Evolutionary conservation across 164 flowering plant genomes (phyloP).

Genomic region (Vitis rupestris): DNA sequence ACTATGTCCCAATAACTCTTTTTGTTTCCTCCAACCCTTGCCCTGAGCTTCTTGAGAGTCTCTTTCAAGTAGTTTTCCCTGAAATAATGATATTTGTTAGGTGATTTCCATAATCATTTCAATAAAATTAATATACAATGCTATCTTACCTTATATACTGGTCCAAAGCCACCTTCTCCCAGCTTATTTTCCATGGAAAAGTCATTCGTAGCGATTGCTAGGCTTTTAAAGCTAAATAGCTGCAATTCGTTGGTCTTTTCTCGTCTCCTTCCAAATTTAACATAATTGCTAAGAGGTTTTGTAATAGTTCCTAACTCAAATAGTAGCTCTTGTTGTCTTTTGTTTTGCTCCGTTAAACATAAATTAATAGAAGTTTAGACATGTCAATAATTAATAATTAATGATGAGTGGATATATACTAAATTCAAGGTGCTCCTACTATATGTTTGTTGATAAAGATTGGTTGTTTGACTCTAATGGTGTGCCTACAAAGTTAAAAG

Average conservation of each 20-base stretch:
- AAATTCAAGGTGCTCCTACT: too few relatives aligned
- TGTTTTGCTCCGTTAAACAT: neutral
- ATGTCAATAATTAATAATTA: neutral
- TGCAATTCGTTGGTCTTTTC: slow-evolving; percentile 4
- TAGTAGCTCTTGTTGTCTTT: neutral
- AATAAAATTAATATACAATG: neutral
- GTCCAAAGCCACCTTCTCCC: slow-evolving; percentile 39
- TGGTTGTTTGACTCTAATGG: too few relatives aligned
- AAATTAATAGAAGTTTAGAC: neutral
- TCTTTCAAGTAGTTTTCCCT: slow-evolving; percentile 27
- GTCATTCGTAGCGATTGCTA: slow-evolving; percentile 18
- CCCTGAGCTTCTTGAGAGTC: slow-evolving; percentile 27
- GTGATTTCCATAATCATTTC: neutral
- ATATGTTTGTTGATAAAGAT: too few relatives aligned
- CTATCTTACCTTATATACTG: slow-evolving; percentile 31
- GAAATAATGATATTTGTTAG: neutral
- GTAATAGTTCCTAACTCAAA: neutral
- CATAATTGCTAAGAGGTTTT: too few relatives aligned
- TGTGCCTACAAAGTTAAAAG: too few relatives aligned
- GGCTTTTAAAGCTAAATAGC: slow-evolving; percentile 12
- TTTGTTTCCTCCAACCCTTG: slow-evolving; percentile 26
- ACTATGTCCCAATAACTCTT: too few relatives aligned
- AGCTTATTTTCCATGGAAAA: slow-evolving; percentile 28
- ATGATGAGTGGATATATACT: too few relatives aligned
- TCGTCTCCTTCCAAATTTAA: too few relatives aligned